These are phyloP conservation scores for Candida labiduridarum DNA, from an alignment of 1,139 yeast genomes.

Conservation along the genomic window DNA sequence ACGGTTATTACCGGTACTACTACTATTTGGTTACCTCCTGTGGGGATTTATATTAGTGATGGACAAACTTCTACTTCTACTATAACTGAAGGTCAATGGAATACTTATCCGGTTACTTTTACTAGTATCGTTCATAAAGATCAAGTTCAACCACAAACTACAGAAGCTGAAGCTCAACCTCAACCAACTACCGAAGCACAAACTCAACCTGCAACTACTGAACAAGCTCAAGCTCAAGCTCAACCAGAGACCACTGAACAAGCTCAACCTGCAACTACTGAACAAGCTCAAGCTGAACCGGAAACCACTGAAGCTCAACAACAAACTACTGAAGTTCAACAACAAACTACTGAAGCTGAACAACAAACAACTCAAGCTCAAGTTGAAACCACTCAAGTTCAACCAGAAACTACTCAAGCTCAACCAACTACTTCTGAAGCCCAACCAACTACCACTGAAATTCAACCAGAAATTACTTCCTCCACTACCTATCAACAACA, in stretches of 20 bases:
- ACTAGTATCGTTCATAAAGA: constrained; percentile 17
- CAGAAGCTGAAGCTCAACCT: constrained; percentile 9
- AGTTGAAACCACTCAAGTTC: constrained; percentile 3
- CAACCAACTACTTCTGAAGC: not conserved
- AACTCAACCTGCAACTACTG: constrained; percentile 4
- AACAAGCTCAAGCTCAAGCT: constrained; percentile 2
- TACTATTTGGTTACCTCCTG: constrained; percentile 67
- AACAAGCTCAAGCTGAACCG: not conserved
- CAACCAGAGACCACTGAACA: constrained; percentile 9
- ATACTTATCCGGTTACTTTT: constrained; percentile 28
- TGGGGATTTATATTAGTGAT: constrained; percentile 61
- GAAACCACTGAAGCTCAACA: constrained; percentile 2
- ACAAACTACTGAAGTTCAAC: constrained; percentile 2
- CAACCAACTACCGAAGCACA: constrained; percentile 4
- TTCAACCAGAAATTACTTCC: constrained; percentile 14
- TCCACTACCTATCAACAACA: not conserved
- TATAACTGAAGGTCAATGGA: constrained; percentile 34
- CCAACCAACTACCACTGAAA: constrained; percentile 6
- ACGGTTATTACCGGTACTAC: constrained; percentile 62
- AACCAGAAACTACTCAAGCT: constrained; percentile 13
- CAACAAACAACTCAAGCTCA: not conserved
- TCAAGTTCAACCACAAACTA: constrained; percentile 12
- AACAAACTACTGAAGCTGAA: constrained; percentile 1
- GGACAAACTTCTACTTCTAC: constrained; percentile 65
- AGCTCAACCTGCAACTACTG: too few species aligned